Base-by-base conservation (phyloP, 2,329 filamentous ascomycete genomes). In the Pestalotiopsis fici region DNA sequence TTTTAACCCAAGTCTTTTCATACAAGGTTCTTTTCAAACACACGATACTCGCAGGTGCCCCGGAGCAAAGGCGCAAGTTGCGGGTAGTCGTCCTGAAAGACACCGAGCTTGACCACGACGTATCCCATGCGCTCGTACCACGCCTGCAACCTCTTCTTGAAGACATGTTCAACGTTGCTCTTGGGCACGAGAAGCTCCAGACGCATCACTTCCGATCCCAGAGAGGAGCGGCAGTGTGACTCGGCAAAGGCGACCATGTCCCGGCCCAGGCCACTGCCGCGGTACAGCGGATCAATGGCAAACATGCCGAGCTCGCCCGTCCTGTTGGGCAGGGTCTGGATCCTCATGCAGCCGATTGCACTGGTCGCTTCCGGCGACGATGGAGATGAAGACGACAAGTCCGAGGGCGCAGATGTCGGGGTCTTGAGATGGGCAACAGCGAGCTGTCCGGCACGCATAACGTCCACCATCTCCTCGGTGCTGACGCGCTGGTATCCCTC, bases 81-180 rank as follows among this genome's bases (percentile, higher is more conserved):
- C 3, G 76, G 72, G 31, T 71, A 74, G 1, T 69, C 71, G n/a
- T 64, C 43, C n/a, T 65, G 65, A 35, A 77, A 74, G 15, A 72
- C 70, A 2, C 69, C 64, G 13, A 69, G 54, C 23, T 69, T 47
- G 18, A 69, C 66, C 43, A 73, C 21, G 25, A 11, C 47, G 55
- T 78, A 78, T 0, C 77, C 76, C 39, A 72, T 55, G 4, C 71
- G 66, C n/a, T 64, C 64, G 47, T 78, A 78, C 76, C 76, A 79
- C 11, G n/a, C 65, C 27, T 69, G 69, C 55, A 78, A 65, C 31
- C 73, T 68, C 21, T 39, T 65, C 69, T 78, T 78, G 50, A 72
- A 73, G 4, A 47, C 68, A 59, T 76, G 74, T 37, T 73, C 67
- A 70, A 71, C 71, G 43, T n/a, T 11, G 25, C 68, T 70, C 13